Conservation (phyloP, 2,329 filamentous ascomycete species). For the Huntiella moniliformis region DNA sequence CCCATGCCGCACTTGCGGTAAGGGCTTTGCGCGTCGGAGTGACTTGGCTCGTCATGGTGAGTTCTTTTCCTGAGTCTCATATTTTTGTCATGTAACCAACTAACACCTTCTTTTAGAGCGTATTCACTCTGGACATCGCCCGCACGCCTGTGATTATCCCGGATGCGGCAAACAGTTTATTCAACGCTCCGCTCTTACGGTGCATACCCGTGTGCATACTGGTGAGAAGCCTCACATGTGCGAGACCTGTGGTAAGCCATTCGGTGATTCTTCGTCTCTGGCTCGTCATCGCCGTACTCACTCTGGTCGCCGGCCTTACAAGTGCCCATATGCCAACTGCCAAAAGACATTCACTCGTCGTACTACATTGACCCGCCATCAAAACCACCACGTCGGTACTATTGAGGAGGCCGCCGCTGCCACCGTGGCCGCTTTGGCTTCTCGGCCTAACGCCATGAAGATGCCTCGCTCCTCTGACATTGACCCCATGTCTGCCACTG, state of each 20-base stretch:
- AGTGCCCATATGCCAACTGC: slow-evolving; percentile 91
- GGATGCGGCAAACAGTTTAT: slow-evolving; percentile 94
- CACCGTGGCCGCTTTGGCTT: slow-evolving; percentile 67
- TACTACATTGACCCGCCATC: slow-evolving; percentile 84
- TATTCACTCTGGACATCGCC: slow-evolving; percentile 79
- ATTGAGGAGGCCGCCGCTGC: slow-evolving; percentile 84
- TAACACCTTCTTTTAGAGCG: slow-evolving; percentile 49
- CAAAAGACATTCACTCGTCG: slow-evolving; percentile 96
- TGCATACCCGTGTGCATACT: slow-evolving; percentile 88
- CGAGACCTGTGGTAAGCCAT: slow-evolving; percentile 91
- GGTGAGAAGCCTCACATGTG: slow-evolving; percentile 98
- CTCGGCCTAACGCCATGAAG: slow-evolving; percentile 23
- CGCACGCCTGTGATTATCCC: slow-evolving; percentile 79
- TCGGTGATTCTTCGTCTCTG: slow-evolving; percentile 88
- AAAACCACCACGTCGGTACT: slow-evolving; percentile 88
- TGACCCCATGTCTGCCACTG: slow-evolving; percentile 51
- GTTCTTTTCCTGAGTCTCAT: slow-evolving; percentile 16
- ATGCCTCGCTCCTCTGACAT: slow-evolving; percentile 42
- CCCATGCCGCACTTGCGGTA: slow-evolving; percentile 73
- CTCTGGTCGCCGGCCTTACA: slow-evolving; percentile 88
- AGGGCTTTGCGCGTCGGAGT: slow-evolving; percentile 82
- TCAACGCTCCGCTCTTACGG: slow-evolving; percentile 83
- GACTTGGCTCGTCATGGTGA: slow-evolving; percentile 88
- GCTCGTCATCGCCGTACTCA: slow-evolving; percentile 89
- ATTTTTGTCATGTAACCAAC: slow-evolving; percentile 5